These are phyloP conservation scores for Fusarium tjaetaba DNA, from an alignment of 2,329 filamentous ascomycete genomes.

Conservation along the genomic window DNA sequence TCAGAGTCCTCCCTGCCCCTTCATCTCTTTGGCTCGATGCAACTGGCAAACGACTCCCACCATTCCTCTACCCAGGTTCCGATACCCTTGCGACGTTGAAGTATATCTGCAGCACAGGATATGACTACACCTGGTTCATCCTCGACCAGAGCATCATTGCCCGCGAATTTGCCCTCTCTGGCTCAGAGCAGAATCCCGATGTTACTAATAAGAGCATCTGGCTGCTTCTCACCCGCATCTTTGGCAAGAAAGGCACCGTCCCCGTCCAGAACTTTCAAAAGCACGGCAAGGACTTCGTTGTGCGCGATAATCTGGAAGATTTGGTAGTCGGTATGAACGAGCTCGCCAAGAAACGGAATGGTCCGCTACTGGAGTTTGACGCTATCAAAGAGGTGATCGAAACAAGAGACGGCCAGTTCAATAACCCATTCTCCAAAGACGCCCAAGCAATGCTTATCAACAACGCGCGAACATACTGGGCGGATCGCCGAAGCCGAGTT, in stretches of 20 bases:
- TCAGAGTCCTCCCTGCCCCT: conserved; percentile 68
- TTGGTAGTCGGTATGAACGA: conserved; percentile 69
- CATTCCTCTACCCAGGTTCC: conserved; percentile 64
- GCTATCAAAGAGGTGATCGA: conserved; percentile 60
- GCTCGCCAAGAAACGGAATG: conserved; percentile 57
- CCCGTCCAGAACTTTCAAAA: conserved; percentile 68
- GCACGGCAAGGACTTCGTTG: conserved; percentile 68
- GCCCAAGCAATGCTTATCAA: conserved; percentile 70
- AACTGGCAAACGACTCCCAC: conserved; percentile 65
- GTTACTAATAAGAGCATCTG: conserved; percentile 66
- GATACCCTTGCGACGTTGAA: conserved; percentile 68
- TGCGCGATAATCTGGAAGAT: conserved; percentile 64
- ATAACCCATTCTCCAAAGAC: conserved; percentile 67
- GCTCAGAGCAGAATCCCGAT: conserved; percentile 72
- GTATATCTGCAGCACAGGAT: conserved; percentile 68
- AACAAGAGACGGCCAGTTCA: conserved; percentile 64
- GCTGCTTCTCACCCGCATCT: conserved; percentile 60
- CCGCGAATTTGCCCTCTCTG: conserved; percentile 70
- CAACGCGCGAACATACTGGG: conserved; percentile 66
- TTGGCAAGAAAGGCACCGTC: conserved; percentile 62
- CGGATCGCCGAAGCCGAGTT: conserved; percentile 62
- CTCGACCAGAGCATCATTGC: conserved; percentile 67
- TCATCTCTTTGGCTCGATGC: conserved; percentile 72
- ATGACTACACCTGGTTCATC: conserved; percentile 73
- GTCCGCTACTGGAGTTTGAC: conserved; percentile 58